phyloP scores from a whole-genome alignment of 2,329 filamentous ascomycete genomes.

The Kalmusia sp. region DNA sequence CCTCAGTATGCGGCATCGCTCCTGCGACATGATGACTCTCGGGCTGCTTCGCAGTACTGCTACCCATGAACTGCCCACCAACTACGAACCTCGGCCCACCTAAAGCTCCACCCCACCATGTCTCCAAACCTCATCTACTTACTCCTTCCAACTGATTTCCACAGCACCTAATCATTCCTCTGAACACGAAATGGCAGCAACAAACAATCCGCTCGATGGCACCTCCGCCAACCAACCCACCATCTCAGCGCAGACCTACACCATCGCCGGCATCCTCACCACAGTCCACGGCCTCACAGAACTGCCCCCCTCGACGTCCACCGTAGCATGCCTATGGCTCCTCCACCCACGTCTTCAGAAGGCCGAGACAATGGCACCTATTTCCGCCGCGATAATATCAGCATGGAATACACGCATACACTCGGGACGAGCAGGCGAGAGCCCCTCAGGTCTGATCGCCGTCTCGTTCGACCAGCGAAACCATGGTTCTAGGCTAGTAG shows the following conservation, averaged over 20 bases:
- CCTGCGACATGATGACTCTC: too few relatives aligned
- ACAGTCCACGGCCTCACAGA: constrained; percentile 84
- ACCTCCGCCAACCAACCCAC: constrained; percentile 36
- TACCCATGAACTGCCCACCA: background rate
- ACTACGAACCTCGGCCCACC: constrained; percentile 2
- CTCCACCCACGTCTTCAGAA: constrained; percentile 79
- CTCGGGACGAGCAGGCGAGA: constrained; percentile 34
- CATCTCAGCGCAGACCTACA: constrained; percentile 70
- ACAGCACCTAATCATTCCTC: background rate
- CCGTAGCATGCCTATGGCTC: constrained; percentile 85
- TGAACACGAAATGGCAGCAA: constrained; percentile 35
- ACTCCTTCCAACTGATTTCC: background rate
- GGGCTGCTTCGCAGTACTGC: background rate
- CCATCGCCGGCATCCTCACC: constrained; percentile 79
- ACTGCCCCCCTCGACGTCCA: constrained; percentile 61
- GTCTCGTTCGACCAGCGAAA: constrained; percentile 92
- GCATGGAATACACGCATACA: constrained; percentile 66
- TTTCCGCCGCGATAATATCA: constrained; percentile 73
- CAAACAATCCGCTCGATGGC: constrained; percentile 44
- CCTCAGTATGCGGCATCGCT: too few relatives aligned
- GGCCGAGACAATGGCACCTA: constrained; percentile 75
- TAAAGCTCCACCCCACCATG: constrained; percentile 10
- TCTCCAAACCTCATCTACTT: background rate
- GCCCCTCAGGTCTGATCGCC: constrained; percentile 71
- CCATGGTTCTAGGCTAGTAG: constrained; percentile 77